Conservation (phyloP, 768 basidiomycete genomes). For the Mycena vulgaris region DNA sequence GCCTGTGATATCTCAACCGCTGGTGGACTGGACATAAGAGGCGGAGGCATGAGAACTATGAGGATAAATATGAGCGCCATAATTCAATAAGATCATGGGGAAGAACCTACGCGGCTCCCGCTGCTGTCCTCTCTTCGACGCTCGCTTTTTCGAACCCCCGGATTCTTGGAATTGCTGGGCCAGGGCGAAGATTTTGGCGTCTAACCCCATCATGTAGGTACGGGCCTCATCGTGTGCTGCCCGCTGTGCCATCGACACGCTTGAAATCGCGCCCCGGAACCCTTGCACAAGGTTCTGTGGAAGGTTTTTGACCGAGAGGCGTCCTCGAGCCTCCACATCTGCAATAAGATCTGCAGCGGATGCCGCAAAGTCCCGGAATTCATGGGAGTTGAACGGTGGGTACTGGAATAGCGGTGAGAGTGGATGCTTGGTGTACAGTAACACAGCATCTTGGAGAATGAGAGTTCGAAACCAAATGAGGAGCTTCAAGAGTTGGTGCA, state of each 20-base stretch:
- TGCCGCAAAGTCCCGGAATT: slow-evolving; percentile 7
- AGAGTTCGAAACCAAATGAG: slow-evolving; percentile 22
- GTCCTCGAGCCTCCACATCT: not conserved
- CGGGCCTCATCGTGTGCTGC: slow-evolving; percentile 1
- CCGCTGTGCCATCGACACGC: not conserved
- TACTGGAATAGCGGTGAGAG: slow-evolving; percentile 4
- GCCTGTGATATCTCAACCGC: not conserved
- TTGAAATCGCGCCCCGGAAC: slow-evolving; percentile 13
- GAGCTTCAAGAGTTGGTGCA: slow-evolving; percentile 43
- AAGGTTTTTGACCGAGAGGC: not conserved
- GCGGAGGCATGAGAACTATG: not conserved
- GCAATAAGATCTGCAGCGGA: not conserved
- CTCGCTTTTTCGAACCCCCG: not conserved
- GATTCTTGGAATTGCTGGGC: not conserved
- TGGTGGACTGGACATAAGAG: not conserved
- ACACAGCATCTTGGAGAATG: slow-evolving; percentile 10
- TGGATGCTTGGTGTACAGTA: slow-evolving; percentile 10
- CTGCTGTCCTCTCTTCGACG: not conserved
- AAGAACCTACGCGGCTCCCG: not conserved
- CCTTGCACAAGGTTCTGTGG: slow-evolving; percentile 18
- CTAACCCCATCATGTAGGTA: not conserved
- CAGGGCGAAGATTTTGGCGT: not conserved
- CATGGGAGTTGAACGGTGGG: slow-evolving; percentile 1
- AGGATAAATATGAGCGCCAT: too few relatives aligned
- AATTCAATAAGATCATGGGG: too few relatives aligned